Conservation (phyloP, 2,329 filamentous ascomycete species). For the Monosporascus sp. region DNA sequence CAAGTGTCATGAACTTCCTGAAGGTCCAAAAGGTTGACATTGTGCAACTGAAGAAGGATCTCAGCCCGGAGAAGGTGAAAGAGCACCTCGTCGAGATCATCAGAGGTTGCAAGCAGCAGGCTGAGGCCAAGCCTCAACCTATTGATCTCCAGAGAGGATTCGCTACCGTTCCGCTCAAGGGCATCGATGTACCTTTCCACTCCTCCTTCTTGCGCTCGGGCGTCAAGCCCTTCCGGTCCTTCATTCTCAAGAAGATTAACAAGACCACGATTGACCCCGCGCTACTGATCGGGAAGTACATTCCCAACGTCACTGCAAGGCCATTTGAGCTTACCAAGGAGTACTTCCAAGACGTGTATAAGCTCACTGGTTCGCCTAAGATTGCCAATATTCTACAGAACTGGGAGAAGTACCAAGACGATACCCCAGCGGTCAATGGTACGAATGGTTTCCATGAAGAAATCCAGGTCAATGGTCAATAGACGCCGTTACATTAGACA, state of each 20-base stretch:
- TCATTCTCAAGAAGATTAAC: conserved; percentile 99
- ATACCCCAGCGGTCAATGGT: conserved; percentile 30
- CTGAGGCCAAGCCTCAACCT: conserved; percentile 81
- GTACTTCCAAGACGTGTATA: conserved; percentile 99
- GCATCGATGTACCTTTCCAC: conserved; percentile 99
- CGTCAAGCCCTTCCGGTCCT: conserved; percentile 97
- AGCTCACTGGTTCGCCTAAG: conserved; percentile 77
- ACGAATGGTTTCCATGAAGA: conserved; percentile 33
- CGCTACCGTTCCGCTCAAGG: conserved; percentile 91
- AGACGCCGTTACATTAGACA: not conserved
- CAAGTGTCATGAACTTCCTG: conserved; percentile 86
- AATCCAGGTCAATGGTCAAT: conserved; percentile 19
- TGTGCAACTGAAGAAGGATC: conserved; percentile 79
- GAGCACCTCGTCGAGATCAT: conserved; percentile 88
- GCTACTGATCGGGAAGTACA: conserved; percentile 97
- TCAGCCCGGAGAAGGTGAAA: conserved; percentile 88
- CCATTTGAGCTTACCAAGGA: conserved; percentile 96
- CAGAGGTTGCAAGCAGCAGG: conserved; percentile 78
- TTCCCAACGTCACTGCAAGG: conserved; percentile 94
- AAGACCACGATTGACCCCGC: conserved; percentile 97
- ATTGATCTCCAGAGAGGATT: conserved; percentile 91
- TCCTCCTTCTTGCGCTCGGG: conserved; percentile 95
- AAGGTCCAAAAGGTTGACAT: conserved; percentile 98
- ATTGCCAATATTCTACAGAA: conserved; percentile 81
- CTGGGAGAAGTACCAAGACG: conserved; percentile 69